Evolutionary conservation across 441 rosid genomes (phyloP), one percentile per base, ranked within the genome.

Genomic region (Lagerstroemia fauriei): DNA sequence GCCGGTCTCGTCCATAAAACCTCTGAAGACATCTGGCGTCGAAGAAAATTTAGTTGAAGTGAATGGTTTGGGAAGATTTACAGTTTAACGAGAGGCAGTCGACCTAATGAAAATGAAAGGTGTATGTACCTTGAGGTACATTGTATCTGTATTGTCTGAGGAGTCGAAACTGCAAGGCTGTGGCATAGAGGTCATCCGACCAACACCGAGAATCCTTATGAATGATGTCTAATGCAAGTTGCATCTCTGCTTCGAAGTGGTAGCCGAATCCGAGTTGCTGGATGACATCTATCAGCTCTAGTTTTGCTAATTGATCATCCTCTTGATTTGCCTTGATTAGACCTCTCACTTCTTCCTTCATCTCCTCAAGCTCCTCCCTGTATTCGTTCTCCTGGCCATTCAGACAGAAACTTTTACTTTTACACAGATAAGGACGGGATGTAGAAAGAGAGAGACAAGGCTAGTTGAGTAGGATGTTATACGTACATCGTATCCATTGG

Each of bases 191-290:
- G 22, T 80, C 82, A 61, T 9, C 1, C 12, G 51, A 48, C 13
- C n/a, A n/a, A n/a, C 2, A 1, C 11, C 51, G 51, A 9, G 51
- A 9, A 48, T 48, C 9, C 51, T 48, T 48, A 73, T 31, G 17
- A 46, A 57, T 56, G 18, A 69, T 27, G 0, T 47, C 31, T 13
- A 86, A 51, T 32, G 75, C 83, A 41, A 44, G 68, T 10, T 81
- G 81, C 11, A 89, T 88, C 78, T 86, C 86, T 25, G 27, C 50
- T 31, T 84, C 82, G 46, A 86, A 88, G 83, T 85, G 86, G 72
- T 81, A 82, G 1, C 81, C 81, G 41, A 88, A 72, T 18, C 89
- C 90, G 18, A 87, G 73, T 20, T 89, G 31, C 31, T 87, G 90
- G 48, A 90, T 27, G 3, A 75, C 32, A 27, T 90, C 90, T 3